These are phyloP conservation scores for Solanum chilense DNA, from an alignment of 257 asterid genomes.

Conservation along the genomic window DNA sequence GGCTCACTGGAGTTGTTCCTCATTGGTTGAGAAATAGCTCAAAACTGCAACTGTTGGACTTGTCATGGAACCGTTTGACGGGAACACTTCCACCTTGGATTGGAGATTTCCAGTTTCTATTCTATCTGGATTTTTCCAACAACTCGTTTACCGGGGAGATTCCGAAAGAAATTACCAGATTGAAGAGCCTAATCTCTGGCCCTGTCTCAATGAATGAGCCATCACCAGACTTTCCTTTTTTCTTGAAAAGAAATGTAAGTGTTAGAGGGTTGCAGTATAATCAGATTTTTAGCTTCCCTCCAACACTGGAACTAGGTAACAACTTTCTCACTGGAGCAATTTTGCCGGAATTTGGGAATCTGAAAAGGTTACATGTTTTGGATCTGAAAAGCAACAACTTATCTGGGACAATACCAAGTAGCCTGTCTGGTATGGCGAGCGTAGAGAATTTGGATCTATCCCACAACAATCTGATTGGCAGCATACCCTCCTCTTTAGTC, in stretches of 20 bases:
- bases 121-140: constrained; percentile 74
- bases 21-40: constrained; percentile 46
- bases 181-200: constrained; percentile 36
- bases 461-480: constrained; percentile 45
- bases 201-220: constrained; percentile 26
- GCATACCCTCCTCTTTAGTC: constrained; percentile 47
- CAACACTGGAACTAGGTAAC: constrained; percentile 54
- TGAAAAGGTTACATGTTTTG: constrained; percentile 47
- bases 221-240: constrained; percentile 47
- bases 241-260: constrained; percentile 26
- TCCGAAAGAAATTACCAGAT: constrained; percentile 44
- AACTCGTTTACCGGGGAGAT: constrained; percentile 54
- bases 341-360: constrained; percentile 68
- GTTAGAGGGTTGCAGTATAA: constrained; percentile 29
- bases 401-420: constrained; percentile 54
- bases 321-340: constrained; percentile 56
- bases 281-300: constrained; percentile 50
- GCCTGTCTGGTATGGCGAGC: constrained; percentile 46
- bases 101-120: constrained; percentile 41
- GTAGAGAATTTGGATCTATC: constrained; percentile 65
- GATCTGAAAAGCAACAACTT: constrained; percentile 52
- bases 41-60: constrained; percentile 51
- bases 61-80: constrained; percentile 57
- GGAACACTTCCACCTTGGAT: constrained; percentile 70
- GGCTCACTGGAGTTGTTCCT: constrained; percentile 63